Conservation (phyloP, 495 filamentous ascomycete species). For the Hyaloscypha hepaticicola region DNA sequence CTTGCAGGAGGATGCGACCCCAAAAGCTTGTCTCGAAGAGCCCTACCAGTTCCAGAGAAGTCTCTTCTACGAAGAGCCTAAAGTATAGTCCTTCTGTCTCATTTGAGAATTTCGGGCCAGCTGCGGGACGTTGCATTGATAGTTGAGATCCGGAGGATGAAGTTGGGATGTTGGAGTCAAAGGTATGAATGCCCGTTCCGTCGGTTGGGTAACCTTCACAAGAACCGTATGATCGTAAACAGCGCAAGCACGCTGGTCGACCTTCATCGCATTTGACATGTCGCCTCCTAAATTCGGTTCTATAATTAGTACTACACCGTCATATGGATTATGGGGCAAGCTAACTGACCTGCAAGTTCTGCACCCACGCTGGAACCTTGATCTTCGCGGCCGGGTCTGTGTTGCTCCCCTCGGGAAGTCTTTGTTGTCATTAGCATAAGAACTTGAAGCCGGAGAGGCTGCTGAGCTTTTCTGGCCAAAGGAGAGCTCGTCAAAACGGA, state of each 20-base stretch:
- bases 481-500: background rate
- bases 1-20: conserved; percentile 3
- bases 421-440: background rate
- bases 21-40: conserved; percentile 4
- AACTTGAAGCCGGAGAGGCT: background rate
- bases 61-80: background rate
- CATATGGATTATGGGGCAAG: background rate
- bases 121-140: background rate
- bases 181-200: background rate
- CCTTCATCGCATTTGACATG: conserved; percentile 9
- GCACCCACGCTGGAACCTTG: background rate
- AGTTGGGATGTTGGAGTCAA: background rate
- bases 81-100: conserved; percentile 7
- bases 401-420: background rate
- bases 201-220: conserved; percentile 1
- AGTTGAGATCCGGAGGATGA: background rate
- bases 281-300: background rate
- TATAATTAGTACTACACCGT: background rate
- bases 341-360: conserved; percentile 7
- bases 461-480: background rate
- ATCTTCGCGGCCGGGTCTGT: background rate
- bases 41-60: background rate
- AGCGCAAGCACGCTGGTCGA: background rate
- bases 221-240: background rate
- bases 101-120: background rate